Percentiles rank a stretch among this genome's conserved stretches.
These are phyloP conservation scores for Arachis hypogaea DNA, from an alignment of 306 rosid species.

Conservation along the genomic window DNA sequence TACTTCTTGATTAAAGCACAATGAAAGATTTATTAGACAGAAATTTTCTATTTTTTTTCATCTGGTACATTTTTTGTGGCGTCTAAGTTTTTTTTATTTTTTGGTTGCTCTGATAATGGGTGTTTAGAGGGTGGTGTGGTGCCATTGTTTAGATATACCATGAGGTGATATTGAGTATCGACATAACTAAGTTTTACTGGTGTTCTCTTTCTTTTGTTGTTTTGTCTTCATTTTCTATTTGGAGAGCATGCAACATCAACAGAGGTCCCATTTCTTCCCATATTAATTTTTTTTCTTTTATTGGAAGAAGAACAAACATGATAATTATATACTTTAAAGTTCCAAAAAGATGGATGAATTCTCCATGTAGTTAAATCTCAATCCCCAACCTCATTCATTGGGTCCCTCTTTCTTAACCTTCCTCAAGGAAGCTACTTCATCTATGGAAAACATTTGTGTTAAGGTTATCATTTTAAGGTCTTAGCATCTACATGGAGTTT, in stretches of 20 bases:
- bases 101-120: neutral
- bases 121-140: neutral
- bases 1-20: neutral
- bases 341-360: neutral
- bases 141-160: neutral
- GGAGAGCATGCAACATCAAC: neutral
- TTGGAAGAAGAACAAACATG: neutral
- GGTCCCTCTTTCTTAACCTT: neutral
- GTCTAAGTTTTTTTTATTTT: neutral
- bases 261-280: neutral
- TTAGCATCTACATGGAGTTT: neutral
- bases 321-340: neutral
- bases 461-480: neutral
- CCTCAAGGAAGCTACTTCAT: neutral
- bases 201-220: neutral
- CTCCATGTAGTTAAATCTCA: neutral
- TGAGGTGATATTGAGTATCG: neutral
- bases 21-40: neutral
- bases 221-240: neutral
- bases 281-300: neutral
- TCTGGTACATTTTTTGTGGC: neutral
- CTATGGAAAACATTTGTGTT: neutral
- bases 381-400: too few species aligned
- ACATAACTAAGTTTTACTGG: neutral
- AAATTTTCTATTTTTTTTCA: neutral